A percentile compares a stretch with the other conserved stretches of the same genome.
Conservation (phyloP, 2,329 filamentous ascomycete genomes). For the Epichloe baconii region DNA sequence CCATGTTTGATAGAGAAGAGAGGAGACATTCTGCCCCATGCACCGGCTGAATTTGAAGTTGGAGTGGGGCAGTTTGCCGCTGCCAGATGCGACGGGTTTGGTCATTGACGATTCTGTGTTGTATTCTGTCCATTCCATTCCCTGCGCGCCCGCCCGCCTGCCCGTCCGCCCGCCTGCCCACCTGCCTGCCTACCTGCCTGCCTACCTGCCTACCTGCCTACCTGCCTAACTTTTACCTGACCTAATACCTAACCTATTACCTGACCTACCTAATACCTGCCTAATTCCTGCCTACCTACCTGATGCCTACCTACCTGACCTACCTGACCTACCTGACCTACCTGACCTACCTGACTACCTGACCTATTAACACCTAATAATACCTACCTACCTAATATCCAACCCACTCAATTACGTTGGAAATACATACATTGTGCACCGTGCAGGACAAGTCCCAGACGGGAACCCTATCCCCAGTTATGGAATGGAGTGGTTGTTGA, state of each 20-base stretch:
- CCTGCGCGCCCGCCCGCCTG: neutral
- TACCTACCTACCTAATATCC: too few species aligned
- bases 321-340: too few species aligned
- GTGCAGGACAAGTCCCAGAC: neutral
- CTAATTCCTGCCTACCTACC: too few species aligned
- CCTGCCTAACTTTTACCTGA: too few species aligned
- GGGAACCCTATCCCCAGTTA: slow-evolving; percentile 1
- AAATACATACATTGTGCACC: too few species aligned
- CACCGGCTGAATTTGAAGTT: neutral
- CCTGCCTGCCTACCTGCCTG: too few species aligned
- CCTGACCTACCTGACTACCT: too few species aligned
- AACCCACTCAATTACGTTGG: too few species aligned
- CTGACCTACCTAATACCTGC: too few species aligned
- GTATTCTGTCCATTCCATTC: neutral
- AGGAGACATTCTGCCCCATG: neutral
- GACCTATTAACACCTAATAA: too few species aligned
- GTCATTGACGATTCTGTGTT: neutral
- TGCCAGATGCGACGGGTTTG: slow-evolving; percentile 5
- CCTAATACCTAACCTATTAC: too few species aligned
- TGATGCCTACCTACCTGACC: too few species aligned
- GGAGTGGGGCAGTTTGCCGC: neutral
- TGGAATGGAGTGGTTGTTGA: slow-evolving; percentile 3
- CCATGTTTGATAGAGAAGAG: neutral
- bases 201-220: neutral
- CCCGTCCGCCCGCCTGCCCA: neutral